phyloP scores from a whole-genome alignment of 2,329 filamentous ascomycete genomes.

The Calonectria pseudoturangicola region DNA sequence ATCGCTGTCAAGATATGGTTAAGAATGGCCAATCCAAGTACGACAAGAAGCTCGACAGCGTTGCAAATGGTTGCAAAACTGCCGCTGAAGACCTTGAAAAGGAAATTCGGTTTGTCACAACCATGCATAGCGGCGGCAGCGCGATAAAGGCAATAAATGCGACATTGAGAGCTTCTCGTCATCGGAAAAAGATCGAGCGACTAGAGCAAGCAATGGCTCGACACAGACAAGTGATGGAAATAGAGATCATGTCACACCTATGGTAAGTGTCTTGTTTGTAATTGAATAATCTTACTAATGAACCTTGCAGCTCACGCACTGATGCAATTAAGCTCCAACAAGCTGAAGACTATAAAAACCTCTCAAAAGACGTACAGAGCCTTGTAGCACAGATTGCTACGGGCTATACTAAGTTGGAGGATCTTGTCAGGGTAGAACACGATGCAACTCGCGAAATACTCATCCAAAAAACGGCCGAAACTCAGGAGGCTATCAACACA shows the following conservation, averaged over 20 bases:
- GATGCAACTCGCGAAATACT: neutral
- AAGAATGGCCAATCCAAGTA: neutral
- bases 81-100: slow-evolving; percentile 10
- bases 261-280: slow-evolving; percentile 19
- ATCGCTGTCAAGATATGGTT: slow-evolving; percentile 10
- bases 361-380: slow-evolving; percentile 7
- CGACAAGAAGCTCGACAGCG: slow-evolving; percentile 13
- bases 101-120: neutral
- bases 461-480: neutral
- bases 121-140: neutral
- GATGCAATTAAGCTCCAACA: slow-evolving; percentile 7
- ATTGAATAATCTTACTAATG: neutral
- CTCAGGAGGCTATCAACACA: neutral
- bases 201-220: slow-evolving; percentile 6
- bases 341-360: neutral
- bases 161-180: neutral
- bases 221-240: slow-evolving; percentile 30
- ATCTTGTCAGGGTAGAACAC: slow-evolving; percentile 18
- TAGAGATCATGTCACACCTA: slow-evolving; percentile 11
- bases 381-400: neutral
- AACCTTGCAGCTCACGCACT: slow-evolving; percentile 8
- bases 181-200: slow-evolving; percentile 31
- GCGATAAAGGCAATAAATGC: neutral
- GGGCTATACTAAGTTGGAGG: neutral
- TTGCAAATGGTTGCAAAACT: slow-evolving; percentile 10